A percentile compares a stretch with the other conserved stretches of the same genome.
Conservation (phyloP, 805 yeast genomes). For the Starmerella gropengiesseri region DNA sequence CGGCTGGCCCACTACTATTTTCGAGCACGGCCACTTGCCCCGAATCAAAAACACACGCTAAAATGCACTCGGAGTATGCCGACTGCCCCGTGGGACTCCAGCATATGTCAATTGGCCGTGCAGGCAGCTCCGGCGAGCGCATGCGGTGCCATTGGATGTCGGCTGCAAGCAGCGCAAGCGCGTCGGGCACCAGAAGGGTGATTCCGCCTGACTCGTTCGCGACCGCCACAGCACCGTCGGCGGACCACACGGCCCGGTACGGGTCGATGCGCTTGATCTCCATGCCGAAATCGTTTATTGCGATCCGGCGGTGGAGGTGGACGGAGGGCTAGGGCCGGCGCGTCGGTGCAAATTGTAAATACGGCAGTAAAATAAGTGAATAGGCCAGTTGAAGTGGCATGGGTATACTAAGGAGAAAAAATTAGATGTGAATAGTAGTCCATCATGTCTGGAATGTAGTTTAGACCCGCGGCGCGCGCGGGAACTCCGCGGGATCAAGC, state of each 20-base stretch:
- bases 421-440: too few relatives aligned
- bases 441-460: too few relatives aligned
- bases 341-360: not conserved
- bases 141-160: conserved; percentile 10
- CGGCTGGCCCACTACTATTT: not conserved
- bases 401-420: too few relatives aligned
- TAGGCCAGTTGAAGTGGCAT: too few relatives aligned
- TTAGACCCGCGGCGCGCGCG: too few relatives aligned
- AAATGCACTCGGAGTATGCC: conserved; percentile 1
- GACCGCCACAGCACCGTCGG: conserved; percentile 15
- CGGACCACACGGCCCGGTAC: conserved; percentile 15
- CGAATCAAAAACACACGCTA: conserved; percentile 10
- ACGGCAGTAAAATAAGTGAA: too few relatives aligned
- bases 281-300: conserved; percentile 6
- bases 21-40: conserved; percentile 10
- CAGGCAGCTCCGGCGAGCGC: conserved; percentile 4
- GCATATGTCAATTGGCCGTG: conserved; percentile 12
- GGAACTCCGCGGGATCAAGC: conserved; percentile 14
- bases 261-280: conserved; percentile 19
- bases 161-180: conserved; percentile 3
- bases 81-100: conserved; percentile 11
- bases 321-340: not conserved
- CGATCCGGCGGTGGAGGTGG: not conserved
- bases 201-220: conserved; percentile 15
- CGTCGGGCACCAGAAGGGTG: conserved; percentile 8